A percentile compares a stretch with the other conserved stretches of the same genome.
Conservation (phyloP, 371 early-diverging fungal species). For the Circinella umbellata region DNA sequence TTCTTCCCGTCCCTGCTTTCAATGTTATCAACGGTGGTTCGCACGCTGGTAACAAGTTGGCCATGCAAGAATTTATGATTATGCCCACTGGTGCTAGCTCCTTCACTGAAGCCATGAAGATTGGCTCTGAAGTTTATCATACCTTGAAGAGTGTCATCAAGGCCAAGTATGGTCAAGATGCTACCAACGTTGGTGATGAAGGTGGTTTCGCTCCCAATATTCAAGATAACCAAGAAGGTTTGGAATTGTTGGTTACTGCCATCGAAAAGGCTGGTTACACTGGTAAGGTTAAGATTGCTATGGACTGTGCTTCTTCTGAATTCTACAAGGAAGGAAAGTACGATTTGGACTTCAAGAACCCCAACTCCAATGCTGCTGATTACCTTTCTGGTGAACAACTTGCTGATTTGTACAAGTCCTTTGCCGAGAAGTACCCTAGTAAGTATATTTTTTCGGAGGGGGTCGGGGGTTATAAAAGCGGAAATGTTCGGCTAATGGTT, state of each 20-base stretch:
- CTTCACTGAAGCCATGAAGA: conserved; percentile 98
- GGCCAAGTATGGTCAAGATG: conserved; percentile 97
- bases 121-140: conserved; percentile 98
- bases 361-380: conserved; percentile 81
- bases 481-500: conserved; percentile 15
- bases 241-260: conserved; percentile 91
- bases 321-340: conserved; percentile 97
- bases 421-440: conserved; percentile 91
- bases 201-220: conserved; percentile 99
- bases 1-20: conserved; percentile 98
- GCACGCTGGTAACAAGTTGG: conserved; percentile 99
- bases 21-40: conserved; percentile 99
- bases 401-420: conserved; percentile 84
- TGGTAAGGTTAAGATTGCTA: conserved; percentile 95
- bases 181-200: conserved; percentile 99
- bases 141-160: conserved; percentile 95
- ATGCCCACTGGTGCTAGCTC: conserved; percentile 94
- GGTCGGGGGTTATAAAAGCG: conserved; percentile 6
- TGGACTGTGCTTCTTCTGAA: conserved; percentile 99
- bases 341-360: conserved; percentile 97
- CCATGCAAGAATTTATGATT: conserved; percentile 99
- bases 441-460: conserved; percentile 23
- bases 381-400: conserved; percentile 84
- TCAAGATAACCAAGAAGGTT: conserved; percentile 96
- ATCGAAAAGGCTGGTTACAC: conserved; percentile 95